phyloP scores from a whole-genome alignment of 768 basidiomycete species.

The Mycena venus region DNA sequence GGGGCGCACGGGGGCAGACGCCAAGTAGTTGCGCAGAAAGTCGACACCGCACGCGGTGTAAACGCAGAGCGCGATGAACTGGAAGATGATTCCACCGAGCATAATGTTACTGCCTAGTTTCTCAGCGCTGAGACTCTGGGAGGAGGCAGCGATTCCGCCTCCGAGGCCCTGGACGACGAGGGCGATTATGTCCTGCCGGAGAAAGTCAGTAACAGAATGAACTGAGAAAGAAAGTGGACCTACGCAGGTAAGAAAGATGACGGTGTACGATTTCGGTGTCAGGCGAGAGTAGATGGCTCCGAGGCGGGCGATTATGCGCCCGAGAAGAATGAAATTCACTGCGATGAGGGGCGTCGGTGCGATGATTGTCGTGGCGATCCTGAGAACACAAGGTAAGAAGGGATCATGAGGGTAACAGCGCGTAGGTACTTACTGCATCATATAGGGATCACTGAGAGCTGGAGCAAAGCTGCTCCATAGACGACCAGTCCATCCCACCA shows the following conservation, averaged over 20 bases:
- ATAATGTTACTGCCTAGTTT: no score
- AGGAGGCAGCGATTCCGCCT: conserved; percentile 51
- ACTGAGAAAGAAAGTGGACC: not conserved
- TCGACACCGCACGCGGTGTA: no score
- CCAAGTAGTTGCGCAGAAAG: no score
- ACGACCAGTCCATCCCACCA: conserved; percentile 69
- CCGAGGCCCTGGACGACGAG: conserved; percentile 56
- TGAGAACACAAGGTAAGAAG: conserved; percentile 13
- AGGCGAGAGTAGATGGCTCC: conserved; percentile 55
- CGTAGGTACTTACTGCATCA: conserved; percentile 54
- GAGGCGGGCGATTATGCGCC: conserved; percentile 45
- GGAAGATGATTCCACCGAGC: no score
- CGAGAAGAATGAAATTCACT: no score
- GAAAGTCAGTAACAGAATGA: no score
- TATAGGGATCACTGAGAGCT: conserved; percentile 41
- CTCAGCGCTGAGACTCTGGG: no score
- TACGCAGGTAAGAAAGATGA: conserved; percentile 24
- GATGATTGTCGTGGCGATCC: conserved; percentile 60
- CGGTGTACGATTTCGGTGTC: conserved; percentile 26
- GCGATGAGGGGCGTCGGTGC: conserved; percentile 71
- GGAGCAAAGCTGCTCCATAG: conserved; percentile 62
- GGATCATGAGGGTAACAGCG: not conserved
- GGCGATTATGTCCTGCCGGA: conserved; percentile 47
- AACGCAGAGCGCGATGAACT: no score
- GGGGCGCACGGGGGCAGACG: no score